Percentiles rank a stretch among this genome's conserved stretches.
These are phyloP conservation scores for Gossypium lobatum DNA, from an alignment of 441 rosid genomes.

Conservation along the genomic window DNA sequence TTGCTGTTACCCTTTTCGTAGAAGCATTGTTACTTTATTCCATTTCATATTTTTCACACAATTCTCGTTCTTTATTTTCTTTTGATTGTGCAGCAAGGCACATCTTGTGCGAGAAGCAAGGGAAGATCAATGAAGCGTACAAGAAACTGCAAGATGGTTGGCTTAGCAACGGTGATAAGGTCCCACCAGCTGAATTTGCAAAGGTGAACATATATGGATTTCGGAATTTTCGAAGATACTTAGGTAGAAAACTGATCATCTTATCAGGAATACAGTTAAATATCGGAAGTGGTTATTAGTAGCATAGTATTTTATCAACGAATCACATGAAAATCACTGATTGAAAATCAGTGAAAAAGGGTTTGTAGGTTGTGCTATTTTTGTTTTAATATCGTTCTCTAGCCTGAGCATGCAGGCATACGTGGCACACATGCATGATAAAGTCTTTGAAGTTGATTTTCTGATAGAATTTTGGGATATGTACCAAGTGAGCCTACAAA, in stretches of 20 bases:
- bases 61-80: not conserved
- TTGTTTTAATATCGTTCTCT: not conserved
- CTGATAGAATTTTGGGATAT: not conserved
- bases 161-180: constrained; percentile 89
- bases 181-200: constrained; percentile 97
- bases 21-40: not conserved
- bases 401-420: not conserved
- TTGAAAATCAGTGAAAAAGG: not conserved
- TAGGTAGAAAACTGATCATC: not conserved
- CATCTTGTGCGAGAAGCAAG: constrained; percentile 88
- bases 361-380: not conserved
- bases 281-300: not conserved
- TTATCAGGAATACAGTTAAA: not conserved
- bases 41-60: not conserved
- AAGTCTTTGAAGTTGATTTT: not conserved
- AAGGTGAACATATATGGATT: constrained; percentile 39
- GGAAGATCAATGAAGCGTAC: constrained; percentile 92
- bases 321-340: not conserved
- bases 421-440: not conserved
- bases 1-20: not conserved
- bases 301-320: not conserved
- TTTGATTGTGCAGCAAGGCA: constrained; percentile 59
- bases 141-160: constrained; percentile 93
- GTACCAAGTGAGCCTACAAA: not conserved
- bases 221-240: not conserved